These are phyloP conservation scores for Dactylellina parvicollis DNA, from an alignment of 2,329 filamentous ascomycete species.

Conservation along the genomic window DNA sequence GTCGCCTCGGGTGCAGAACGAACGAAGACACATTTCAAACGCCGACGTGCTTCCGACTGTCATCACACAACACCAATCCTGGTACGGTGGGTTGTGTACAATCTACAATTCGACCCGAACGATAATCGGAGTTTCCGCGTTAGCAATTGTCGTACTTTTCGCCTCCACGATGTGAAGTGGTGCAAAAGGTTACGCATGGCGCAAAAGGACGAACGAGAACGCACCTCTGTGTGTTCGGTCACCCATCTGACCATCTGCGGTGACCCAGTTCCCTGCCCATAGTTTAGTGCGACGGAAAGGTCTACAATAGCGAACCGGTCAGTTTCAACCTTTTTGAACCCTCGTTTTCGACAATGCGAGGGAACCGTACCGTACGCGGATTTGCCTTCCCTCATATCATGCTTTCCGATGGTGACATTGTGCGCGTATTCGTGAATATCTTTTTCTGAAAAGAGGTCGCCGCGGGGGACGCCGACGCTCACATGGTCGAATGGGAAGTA, in stretches of 20 bases:
- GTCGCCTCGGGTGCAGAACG: constrained; percentile 81
- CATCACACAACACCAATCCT: constrained; percentile 87
- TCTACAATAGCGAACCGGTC: constrained; percentile 65
- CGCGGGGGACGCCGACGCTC: constrained; percentile 75
- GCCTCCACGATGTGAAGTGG: constrained; percentile 37
- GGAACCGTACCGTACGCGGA: constrained; percentile 64
- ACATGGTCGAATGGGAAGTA: constrained; percentile 92
- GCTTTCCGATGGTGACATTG: constrained; percentile 77
- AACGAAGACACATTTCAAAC: constrained; percentile 82
- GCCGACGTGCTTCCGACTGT: constrained; percentile 86
- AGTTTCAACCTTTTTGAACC: constrained; percentile 21
- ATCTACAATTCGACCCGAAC: constrained; percentile 63
- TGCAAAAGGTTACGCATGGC: constrained; percentile 20
- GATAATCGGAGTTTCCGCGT: constrained; percentile 1
- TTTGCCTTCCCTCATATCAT: constrained; percentile 76
- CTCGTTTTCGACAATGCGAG: constrained; percentile 15
- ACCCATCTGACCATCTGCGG: constrained; percentile 89
- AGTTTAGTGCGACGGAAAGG: constrained; percentile 89
- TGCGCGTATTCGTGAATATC: constrained; percentile 72
- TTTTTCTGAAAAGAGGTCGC: constrained; percentile 75
- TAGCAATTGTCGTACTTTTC: constrained; percentile 12
- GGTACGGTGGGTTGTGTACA: constrained; percentile 84
- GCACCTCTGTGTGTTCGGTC: constrained; percentile 87
- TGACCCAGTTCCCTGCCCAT: constrained; percentile 85
- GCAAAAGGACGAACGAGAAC: constrained; percentile 22